Conservation (phyloP, 1,284 basidiomycete genomes). For the Phlebopus sp. region DNA sequence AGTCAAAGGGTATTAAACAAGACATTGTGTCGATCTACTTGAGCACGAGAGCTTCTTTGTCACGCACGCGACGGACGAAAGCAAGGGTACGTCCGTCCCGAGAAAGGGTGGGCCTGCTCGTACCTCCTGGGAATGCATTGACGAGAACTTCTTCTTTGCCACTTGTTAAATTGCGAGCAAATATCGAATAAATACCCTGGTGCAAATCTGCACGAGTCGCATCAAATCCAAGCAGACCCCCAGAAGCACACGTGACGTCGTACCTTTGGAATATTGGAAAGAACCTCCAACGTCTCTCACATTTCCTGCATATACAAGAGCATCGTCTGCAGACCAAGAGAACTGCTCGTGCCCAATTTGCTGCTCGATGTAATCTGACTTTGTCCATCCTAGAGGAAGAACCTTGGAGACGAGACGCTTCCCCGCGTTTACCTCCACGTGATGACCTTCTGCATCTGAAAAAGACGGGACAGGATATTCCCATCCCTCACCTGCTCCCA, state of each 20-base stretch:
- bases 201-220: conserved; percentile 51
- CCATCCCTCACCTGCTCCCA: conserved; percentile 73
- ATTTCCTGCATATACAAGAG: conserved; percentile 65
- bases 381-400: conserved; percentile 57
- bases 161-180: conserved; percentile 58
- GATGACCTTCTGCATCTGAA: conserved; percentile 19
- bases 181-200: conserved; percentile 67
- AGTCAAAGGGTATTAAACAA: conserved; percentile 1
- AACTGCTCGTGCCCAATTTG: conserved; percentile 73
- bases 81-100: conserved; percentile 65
- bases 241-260: neutral
- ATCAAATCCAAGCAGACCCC: neutral
- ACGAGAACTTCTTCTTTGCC: conserved; percentile 51
- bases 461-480: conserved; percentile 49
- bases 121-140: conserved; percentile 58
- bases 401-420: conserved; percentile 52
- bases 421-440: conserved; percentile 48
- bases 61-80: conserved; percentile 69
- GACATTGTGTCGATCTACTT: conserved; percentile 43
- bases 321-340: conserved; percentile 57
- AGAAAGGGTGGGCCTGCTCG: conserved; percentile 70
- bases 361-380: conserved; percentile 57
- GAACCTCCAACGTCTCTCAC: conserved; percentile 45
- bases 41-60: conserved; percentile 67
- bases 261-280: conserved; percentile 68